Evolutionary conservation across 345 rosid species (phyloP).

Genomic region (Hevea brasiliensis): DNA sequence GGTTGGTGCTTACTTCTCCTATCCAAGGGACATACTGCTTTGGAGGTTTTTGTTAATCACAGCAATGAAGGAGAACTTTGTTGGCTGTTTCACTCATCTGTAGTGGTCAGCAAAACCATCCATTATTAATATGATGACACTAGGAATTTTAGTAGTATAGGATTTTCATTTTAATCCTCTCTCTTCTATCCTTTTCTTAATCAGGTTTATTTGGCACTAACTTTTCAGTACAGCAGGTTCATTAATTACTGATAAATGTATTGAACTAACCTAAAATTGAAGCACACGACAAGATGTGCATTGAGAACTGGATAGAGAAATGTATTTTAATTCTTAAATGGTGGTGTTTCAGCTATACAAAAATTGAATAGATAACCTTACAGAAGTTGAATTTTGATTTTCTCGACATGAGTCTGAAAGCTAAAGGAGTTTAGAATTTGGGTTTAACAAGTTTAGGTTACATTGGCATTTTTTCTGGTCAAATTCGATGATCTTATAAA

Average conservation of each 20-base stretch:
- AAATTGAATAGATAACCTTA: neutral
- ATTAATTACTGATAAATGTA: neutral
- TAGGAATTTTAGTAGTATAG: neutral
- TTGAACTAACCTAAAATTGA: neutral
- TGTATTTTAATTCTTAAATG: neutral
- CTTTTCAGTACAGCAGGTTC: neutral
- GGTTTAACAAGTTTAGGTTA: neutral
- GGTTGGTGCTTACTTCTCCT: neutral
- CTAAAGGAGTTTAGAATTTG: neutral
- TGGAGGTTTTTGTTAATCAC: neutral
- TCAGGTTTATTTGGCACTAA: neutral
- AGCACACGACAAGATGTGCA: neutral
- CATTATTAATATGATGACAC: neutral
- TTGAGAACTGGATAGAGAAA: neutral
- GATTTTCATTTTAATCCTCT: neutral
- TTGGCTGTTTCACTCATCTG: neutral
- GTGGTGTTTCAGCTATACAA: neutral
- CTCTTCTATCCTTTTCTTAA: neutral
- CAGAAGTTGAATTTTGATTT: neutral
- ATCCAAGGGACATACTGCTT: neutral
- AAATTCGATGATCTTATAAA: neutral
- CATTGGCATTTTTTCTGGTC: neutral
- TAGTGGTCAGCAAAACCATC: neutral
- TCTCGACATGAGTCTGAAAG: neutral
- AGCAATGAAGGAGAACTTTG: neutral